phyloP scores from a whole-genome alignment of 495 filamentous ascomycete genomes.

The Aspergillus haitiensis region DNA sequence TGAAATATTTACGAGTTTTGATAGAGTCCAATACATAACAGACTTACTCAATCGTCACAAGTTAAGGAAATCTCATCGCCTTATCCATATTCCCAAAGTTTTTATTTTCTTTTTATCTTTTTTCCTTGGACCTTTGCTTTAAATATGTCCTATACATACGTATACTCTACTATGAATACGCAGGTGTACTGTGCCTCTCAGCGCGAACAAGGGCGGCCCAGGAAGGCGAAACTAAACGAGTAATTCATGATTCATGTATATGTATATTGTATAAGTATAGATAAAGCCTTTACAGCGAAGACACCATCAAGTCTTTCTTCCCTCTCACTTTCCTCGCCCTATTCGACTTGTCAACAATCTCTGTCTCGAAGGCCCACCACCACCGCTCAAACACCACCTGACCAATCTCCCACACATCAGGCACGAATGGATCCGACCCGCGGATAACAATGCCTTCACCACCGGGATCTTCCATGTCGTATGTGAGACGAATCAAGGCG shows the following conservation, averaged over 20 bases:
- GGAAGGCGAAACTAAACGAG: too few species aligned
- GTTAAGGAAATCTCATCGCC: too few species aligned
- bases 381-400: constrained; percentile 49
- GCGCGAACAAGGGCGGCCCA: too few species aligned
- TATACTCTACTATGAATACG: too few species aligned
- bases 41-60: neutral
- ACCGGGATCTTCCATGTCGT: constrained; percentile 49
- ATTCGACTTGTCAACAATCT: constrained; percentile 44
- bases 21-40: neutral
- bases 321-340: constrained; percentile 33
- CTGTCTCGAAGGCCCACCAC: constrained; percentile 53
- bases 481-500: constrained; percentile 39
- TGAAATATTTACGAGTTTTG: neutral
- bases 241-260: too few species aligned
- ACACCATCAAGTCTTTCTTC: constrained; percentile 5
- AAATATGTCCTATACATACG: too few species aligned
- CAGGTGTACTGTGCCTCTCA: too few species aligned
- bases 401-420: constrained; percentile 47
- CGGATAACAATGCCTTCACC: constrained; percentile 44
- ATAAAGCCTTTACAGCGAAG: neutral
- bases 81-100: too few species aligned
- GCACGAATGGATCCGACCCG: constrained; percentile 38
- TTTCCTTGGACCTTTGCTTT: too few species aligned
- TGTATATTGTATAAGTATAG: neutral
- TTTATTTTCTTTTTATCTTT: too few species aligned